phyloP scores from a whole-genome alignment of 1,139 yeast genomes.

The Pichia sp. region DNA sequence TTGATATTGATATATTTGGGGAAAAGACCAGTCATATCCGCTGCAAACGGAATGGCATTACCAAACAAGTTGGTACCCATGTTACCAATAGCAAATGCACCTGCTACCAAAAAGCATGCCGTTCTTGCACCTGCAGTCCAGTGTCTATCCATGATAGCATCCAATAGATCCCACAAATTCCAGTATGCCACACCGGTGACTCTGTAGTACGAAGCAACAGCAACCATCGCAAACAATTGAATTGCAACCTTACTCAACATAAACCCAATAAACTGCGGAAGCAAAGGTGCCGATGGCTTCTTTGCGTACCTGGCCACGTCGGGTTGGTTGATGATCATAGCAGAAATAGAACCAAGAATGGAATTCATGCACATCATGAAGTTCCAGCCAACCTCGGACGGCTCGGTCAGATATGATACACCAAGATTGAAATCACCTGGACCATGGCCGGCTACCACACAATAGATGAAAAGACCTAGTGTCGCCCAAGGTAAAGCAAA shows the following conservation, averaged over 20 bases:
- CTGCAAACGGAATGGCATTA: slow-evolving; percentile 45
- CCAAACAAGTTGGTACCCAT: slow-evolving; percentile 40
- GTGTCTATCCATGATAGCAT: slow-evolving; percentile 21
- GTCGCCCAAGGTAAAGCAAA: slow-evolving; percentile 33
- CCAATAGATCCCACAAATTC: slow-evolving; percentile 22
- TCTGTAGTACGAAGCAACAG: slow-evolving; percentile 19
- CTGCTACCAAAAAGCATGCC: slow-evolving; percentile 38
- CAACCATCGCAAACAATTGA: slow-evolving; percentile 20
- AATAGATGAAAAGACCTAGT: slow-evolving; percentile 30
- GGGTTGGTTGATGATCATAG: slow-evolving; percentile 29
- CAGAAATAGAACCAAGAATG: slow-evolving; percentile 35
- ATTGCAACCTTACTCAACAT: slow-evolving; percentile 20
- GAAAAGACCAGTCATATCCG: slow-evolving; percentile 70
- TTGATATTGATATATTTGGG: slow-evolving; percentile 75
- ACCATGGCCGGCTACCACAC: slow-evolving; percentile 27
- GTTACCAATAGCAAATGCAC: slow-evolving; percentile 38
- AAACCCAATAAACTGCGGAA: slow-evolving; percentile 19
- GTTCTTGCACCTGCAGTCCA: slow-evolving; percentile 35
- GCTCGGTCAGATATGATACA: slow-evolving; percentile 24
- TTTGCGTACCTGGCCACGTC: slow-evolving; percentile 31
- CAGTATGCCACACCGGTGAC: slow-evolving; percentile 23
- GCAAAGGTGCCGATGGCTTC: slow-evolving; percentile 25
- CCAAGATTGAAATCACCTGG: slow-evolving; percentile 31
- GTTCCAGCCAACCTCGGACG: slow-evolving; percentile 33
- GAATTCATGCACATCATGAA: slow-evolving; percentile 31